Evolutionary conservation across 306 rosid species (phyloP).

Genomic region (Calophaca sinica): DNA sequence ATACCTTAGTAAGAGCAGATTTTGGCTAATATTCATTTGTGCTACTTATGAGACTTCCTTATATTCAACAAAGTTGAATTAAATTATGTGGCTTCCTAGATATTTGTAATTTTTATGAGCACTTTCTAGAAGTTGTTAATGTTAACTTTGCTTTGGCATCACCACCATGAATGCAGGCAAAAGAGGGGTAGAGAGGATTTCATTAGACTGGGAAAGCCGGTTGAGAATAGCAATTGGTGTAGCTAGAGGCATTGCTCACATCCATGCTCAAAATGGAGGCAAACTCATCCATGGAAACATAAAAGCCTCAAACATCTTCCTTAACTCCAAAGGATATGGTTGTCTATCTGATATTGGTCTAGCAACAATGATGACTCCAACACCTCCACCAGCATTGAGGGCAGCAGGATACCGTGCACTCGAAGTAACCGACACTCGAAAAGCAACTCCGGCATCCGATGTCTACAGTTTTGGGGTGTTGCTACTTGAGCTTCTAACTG

Average conservation of each 20-base stretch:
- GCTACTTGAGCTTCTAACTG: constrained; percentile 84
- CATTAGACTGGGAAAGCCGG: constrained; percentile 75
- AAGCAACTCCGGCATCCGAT: constrained; percentile 65
- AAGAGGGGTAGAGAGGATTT: constrained; percentile 66
- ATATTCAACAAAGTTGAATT: neutral
- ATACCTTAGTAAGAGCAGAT: neutral
- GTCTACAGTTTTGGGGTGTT: constrained; percentile 83
- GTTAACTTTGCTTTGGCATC: constrained; percentile 26
- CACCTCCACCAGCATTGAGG: constrained; percentile 55
- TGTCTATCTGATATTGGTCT: constrained; percentile 75
- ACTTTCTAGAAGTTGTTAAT: neutral
- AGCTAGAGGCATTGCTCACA: constrained; percentile 85
- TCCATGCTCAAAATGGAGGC: constrained; percentile 70
- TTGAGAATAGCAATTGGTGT: constrained; percentile 74
- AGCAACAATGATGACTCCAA: constrained; percentile 63
- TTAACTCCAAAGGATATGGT: constrained; percentile 77
- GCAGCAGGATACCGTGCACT: constrained; percentile 82
- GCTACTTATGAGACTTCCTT: neutral
- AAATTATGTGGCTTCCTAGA: neutral
- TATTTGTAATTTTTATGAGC: neutral
- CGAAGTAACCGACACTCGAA: constrained; percentile 75
- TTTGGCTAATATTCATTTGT: neutral
- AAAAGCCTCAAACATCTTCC: constrained; percentile 83
- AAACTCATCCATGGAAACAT: constrained; percentile 84
- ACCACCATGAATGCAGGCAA: constrained; percentile 54